Conservation (phyloP, 1,139 yeast species). For the Candida sp. region DNA sequence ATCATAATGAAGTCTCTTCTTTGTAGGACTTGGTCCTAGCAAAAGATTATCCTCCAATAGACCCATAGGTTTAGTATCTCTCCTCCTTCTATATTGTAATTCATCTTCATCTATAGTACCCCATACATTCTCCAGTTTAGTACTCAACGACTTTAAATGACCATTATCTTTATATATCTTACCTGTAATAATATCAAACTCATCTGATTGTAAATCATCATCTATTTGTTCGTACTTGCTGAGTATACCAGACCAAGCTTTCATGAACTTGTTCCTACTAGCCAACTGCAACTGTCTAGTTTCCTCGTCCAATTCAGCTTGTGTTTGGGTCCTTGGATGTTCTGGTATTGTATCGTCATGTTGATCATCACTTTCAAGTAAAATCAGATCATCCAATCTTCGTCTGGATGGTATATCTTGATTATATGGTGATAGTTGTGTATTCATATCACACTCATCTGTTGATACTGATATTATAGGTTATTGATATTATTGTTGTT, state of each 20-base stretch:
- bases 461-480: too few species aligned
- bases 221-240: slow-evolving; percentile 50
- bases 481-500: too few species aligned
- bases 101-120: slow-evolving; percentile 17
- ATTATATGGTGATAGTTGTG: too few species aligned
- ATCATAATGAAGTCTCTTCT: slow-evolving; percentile 6
- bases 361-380: slow-evolving; percentile 12
- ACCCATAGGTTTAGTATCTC: slow-evolving; percentile 13
- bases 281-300: slow-evolving; percentile 21
- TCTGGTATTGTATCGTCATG: slow-evolving; percentile 2
- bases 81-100: slow-evolving; percentile 8
- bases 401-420: not conserved
- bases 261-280: slow-evolving; percentile 29
- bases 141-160: slow-evolving; percentile 46
- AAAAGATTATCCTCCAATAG: slow-evolving; percentile 21
- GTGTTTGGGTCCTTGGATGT: not conserved
- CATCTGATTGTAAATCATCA: slow-evolving; percentile 56
- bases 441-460: not conserved
- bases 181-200: slow-evolving; percentile 62
- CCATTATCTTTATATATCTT: slow-evolving; percentile 60
- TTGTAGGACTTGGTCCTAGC: slow-evolving; percentile 31
- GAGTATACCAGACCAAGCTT: slow-evolving; percentile 55
- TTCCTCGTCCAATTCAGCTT: slow-evolving; percentile 16
- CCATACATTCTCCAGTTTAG: slow-evolving; percentile 16
- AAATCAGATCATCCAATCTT: slow-evolving; percentile 12